These are phyloP conservation scores for Coniochaeta sp. DNA, from an alignment of 2,329 filamentous ascomycete species.

Conservation along the genomic window DNA sequence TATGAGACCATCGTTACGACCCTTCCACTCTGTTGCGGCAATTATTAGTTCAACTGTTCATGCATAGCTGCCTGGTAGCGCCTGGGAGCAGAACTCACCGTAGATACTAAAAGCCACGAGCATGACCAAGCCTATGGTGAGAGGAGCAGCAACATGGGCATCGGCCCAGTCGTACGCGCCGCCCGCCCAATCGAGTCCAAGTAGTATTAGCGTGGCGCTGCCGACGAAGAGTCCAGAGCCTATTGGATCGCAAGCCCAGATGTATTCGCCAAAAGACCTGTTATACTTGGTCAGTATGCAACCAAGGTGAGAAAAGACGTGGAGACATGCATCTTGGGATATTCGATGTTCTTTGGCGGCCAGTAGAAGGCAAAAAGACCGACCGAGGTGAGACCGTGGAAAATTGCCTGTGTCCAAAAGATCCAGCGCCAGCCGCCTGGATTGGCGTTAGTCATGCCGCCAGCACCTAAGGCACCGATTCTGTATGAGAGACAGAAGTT, in stretches of 20 bases:
- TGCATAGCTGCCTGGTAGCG: not conserved
- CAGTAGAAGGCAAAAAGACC: conserved; percentile 41
- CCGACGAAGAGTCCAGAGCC: conserved; percentile 35
- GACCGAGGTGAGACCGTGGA: conserved; percentile 38
- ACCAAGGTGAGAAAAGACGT: not conserved
- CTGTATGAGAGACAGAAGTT: conserved; percentile 16
- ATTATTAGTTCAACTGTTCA: not conserved
- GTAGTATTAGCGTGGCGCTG: conserved; percentile 33
- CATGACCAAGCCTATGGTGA: conserved; percentile 32
- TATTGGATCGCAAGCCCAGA: conserved; percentile 41
- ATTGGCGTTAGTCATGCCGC: conserved; percentile 40
- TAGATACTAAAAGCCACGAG: conserved; percentile 30
- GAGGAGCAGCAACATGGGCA: conserved; percentile 29
- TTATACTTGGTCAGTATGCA: not conserved
- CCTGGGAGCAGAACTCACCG: conserved; percentile 19
- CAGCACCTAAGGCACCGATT: conserved; percentile 40
- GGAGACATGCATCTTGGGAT: conserved; percentile 23
- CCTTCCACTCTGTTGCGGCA: conserved; percentile 43
- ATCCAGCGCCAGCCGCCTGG: conserved; percentile 45
- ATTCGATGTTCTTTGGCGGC: conserved; percentile 29
- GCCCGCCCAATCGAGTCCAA: conserved; percentile 37
- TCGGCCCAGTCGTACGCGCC: conserved; percentile 31
- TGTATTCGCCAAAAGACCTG: conserved; percentile 22
- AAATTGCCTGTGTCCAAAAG: conserved; percentile 51
- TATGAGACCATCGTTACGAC: conserved; percentile 42